Conservation (phyloP, 1,284 basidiomycete genomes). For the Microbotryum saponariae region DNA sequence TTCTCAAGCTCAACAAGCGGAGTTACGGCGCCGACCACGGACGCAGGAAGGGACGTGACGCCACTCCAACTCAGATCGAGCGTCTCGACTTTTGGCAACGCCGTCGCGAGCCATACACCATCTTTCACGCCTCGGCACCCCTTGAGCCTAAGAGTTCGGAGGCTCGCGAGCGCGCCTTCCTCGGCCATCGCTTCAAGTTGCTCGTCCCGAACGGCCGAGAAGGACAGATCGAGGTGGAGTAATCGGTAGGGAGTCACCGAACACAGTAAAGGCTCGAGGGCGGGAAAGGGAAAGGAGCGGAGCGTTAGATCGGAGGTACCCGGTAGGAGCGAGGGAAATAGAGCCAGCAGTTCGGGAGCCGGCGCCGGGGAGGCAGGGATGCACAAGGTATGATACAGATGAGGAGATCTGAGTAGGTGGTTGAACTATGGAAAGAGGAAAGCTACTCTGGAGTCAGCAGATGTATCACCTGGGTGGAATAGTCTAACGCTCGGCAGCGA, state of each 20-base stretch:
- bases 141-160: background rate
- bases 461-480: no score
- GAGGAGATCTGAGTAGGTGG: background rate
- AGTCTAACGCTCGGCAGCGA: no score
- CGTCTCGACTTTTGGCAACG: background rate
- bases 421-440: background rate
- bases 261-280: background rate
- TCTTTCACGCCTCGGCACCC: slow-evolving; percentile 1
- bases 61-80: slow-evolving; percentile 14
- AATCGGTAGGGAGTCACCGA: background rate
- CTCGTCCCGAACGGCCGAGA: slow-evolving; percentile 2
- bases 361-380: background rate
- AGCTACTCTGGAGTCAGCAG: no score
- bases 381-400: background rate
- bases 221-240: background rate
- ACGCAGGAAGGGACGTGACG: slow-evolving; percentile 1
- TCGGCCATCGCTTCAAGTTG: background rate
- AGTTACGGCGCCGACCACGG: background rate
- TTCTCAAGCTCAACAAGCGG: background rate
- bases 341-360: background rate
- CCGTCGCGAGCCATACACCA: background rate
- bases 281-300: background rate
- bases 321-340: background rate
- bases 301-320: background rate
- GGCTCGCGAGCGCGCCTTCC: background rate